A percentile compares a stretch with the other conserved stretches of the same genome.
Conservation (phyloP, 805 yeast genomes). For the Candida sanyiensis region DNA sequence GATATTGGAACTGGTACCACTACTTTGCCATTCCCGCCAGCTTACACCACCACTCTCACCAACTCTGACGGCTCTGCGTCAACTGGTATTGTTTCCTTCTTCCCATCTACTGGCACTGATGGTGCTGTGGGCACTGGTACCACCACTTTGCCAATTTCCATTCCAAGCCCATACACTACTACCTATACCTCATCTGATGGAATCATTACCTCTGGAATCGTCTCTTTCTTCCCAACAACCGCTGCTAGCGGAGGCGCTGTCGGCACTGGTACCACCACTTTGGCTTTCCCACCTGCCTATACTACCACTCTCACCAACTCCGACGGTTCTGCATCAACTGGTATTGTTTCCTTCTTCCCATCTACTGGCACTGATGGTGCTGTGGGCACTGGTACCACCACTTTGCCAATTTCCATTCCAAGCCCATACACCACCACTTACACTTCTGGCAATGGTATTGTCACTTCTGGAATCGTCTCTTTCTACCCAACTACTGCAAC, state of each 20-base stretch:
- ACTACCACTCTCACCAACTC: constrained; percentile 6
- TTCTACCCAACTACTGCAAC: constrained; percentile 4
- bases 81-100: constrained; percentile 7
- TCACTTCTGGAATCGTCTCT: constrained; percentile 4
- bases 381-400: constrained; percentile 7
- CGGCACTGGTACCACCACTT: constrained; percentile 1
- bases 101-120: constrained; percentile 6
- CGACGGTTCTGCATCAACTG: constrained; percentile 4
- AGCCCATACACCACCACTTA: constrained; percentile 8
- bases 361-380: constrained; percentile 2
- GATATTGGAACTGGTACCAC: constrained; percentile 4
- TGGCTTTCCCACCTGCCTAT: neutral
- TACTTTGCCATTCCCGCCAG: neutral
- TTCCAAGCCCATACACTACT: constrained; percentile 4
- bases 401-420: neutral
- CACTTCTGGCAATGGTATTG: constrained; percentile 1
- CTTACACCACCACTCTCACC: constrained; percentile 6
- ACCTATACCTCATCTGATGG: constrained; percentile 2
- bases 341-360: constrained; percentile 7
- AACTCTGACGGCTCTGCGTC: constrained; percentile 1
- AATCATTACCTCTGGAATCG: neutral
- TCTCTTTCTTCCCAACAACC: constrained; percentile 1
- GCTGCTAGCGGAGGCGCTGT: neutral
- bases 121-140: constrained; percentile 7
- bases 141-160: constrained; percentile 1